Evolutionary conservation across 495 filamentous ascomycete species (phyloP), one percentile per base, ranked within the genome.

Genomic region (Beverwykella pulmonaria): DNA sequence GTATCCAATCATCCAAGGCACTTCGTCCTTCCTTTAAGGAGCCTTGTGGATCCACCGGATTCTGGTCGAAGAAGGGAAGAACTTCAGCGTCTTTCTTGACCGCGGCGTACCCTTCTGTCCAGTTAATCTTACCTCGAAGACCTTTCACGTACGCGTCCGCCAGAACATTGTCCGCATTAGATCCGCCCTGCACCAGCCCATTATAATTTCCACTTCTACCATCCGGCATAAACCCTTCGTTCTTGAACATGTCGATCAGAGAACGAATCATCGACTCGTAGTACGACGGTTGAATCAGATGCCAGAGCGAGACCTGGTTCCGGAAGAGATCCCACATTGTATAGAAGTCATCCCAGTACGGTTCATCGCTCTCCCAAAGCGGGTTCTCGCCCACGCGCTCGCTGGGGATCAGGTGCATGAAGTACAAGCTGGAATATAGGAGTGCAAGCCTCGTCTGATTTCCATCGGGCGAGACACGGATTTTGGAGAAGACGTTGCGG

Each of bases 121-220:
- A 78, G 53, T 77, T 76, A 59, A 78, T 71, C 10, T 50, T 65
- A 1, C 71, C 73, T 22, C 66, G 44, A 3, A 78, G 39, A 0
- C 68, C 71, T 50, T 78, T 78, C 55, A 78, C 74, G 56, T 78
- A 78, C 4, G 76, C 76, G 56, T 78, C 76, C 12, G 76, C 76
- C 8, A 78, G 72, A 1, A 75, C 75, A 56, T 75, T 76, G 63
- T 78, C 76, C 10, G 75, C 76, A 49, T 78, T 76, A 10, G 70
- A 74, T 14, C 76, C 76, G 1, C 76, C 76, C 63, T 78, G 76
- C 3, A 75, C 71, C 1, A 73, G 58, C 17, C 76, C 76, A 55
- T 76, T 78, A 47, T 73, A 78, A 53, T 78, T 75, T 0, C 70
- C 69, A 41, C 53, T 65, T 20, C 76, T 53, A 0, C 70, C 76